These are phyloP conservation scores for rapeseed (Brassica napus) DNA, from an alignment of 345 rosid species.

Conservation along the genomic window Da-Ae NC_063442.1:38634001-38634500, in stretches of 20 bases:
- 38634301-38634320: conserved; percentile 44
- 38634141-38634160: conserved; percentile 81
- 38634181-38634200: conserved; percentile 75
- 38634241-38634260: conserved; percentile 76
- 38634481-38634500: conserved; percentile 97
- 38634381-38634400: conserved; percentile 62
- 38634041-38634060: neutral
- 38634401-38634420: conserved; percentile 59
- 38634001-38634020: conserved; percentile 74
- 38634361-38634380: conserved; percentile 53
- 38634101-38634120: conserved; percentile 63
- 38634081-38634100: conserved; percentile 81
- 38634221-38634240: conserved; percentile 55
- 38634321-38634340: conserved; percentile 54
- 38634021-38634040: neutral
- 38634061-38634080: conserved; percentile 37
- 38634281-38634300: conserved; percentile 60
- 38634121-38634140: conserved; percentile 68
- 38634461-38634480: conserved; percentile 74
- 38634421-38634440: conserved; percentile 67
- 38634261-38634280: conserved; percentile 59
- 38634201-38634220: conserved; percentile 95
- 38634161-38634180: conserved; percentile 64
- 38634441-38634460: conserved; percentile 65
- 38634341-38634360: conserved; percentile 58